A percentile compares a stretch with the other conserved stretches of the same genome.
Evolutionary conservation across 202 grass and related monocot species (phyloP).

Genomic region (Zoysia matrella): DNA sequence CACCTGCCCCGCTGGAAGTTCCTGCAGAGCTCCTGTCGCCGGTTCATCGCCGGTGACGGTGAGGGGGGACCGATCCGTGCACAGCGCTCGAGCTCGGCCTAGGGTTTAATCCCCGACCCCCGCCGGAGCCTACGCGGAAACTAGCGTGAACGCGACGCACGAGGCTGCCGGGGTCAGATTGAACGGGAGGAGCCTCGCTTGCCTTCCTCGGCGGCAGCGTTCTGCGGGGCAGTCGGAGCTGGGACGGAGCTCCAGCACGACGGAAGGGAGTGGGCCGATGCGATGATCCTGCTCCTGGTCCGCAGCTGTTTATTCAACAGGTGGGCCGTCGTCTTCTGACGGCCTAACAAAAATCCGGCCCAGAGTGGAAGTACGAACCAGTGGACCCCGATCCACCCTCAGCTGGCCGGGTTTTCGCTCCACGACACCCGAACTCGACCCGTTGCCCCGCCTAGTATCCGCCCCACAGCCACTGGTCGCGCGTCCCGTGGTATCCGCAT

Average conservation of each 20-base stretch:
- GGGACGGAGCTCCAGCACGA: background rate
- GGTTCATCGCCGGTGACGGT: conserved; percentile 42
- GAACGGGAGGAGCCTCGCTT: background rate
- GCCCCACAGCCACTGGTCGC: background rate
- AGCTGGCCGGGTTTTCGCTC: no score
- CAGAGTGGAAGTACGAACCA: background rate
- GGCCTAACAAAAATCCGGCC: background rate
- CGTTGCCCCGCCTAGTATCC: background rate
- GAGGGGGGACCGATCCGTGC: background rate
- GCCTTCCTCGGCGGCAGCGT: conserved; percentile 1
- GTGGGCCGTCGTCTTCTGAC: background rate
- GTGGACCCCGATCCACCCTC: background rate
- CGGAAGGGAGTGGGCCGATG: background rate
- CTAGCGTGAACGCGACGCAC: conserved; percentile 8
- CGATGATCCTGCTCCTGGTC: background rate
- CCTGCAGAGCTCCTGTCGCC: conserved; percentile 74
- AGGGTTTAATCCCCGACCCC: conserved; percentile 13
- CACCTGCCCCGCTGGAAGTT: conserved; percentile 86
- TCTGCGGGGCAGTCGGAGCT: background rate
- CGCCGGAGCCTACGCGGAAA: background rate
- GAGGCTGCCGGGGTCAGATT: background rate
- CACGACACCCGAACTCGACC: no score
- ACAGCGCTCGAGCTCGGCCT: background rate
- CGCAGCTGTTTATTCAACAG: background rate
- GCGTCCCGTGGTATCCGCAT: background rate